Evolutionary conservation across 176 grass and related monocot genomes (phyloP).

Genomic region (Carex pumila): DNA sequence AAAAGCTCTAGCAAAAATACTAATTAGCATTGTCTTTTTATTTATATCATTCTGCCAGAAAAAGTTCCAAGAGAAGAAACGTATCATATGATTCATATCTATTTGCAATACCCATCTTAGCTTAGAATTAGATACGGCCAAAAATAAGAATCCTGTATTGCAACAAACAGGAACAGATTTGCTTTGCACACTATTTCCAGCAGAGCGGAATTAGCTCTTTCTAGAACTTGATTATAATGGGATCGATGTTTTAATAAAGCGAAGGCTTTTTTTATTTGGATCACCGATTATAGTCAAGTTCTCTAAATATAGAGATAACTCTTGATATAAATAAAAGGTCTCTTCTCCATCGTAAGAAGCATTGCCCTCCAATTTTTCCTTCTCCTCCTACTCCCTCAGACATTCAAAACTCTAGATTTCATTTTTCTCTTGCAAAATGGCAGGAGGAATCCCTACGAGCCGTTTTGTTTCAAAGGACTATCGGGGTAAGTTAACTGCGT

Average conservation of each 20-base stretch:
- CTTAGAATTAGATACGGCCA: neutral
- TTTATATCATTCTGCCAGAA: neutral
- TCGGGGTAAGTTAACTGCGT: constrained; percentile 14
- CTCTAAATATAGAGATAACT: neutral
- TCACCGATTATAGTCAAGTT: no score
- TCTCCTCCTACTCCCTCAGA: neutral
- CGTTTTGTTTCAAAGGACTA: neutral
- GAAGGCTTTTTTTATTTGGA: neutral
- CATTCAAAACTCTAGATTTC: neutral
- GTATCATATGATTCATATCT: neutral
- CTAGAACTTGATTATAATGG: neutral
- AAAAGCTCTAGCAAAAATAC: neutral
- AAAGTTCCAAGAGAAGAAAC: neutral
- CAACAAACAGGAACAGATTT: neutral
- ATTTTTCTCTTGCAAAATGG: constrained; percentile 10
- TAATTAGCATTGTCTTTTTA: neutral
- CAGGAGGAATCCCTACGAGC: neutral
- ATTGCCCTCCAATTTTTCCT: neutral
- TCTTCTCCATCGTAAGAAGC: neutral
- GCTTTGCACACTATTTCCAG: neutral
- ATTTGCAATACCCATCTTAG: neutral
- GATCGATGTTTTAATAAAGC: neutral
- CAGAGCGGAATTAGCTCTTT: neutral
- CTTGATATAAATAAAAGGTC: neutral
- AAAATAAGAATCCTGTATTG: neutral